Evolutionary conservation across 441 rosid species (phyloP).

Genomic region (Daphne laureola): DNA sequence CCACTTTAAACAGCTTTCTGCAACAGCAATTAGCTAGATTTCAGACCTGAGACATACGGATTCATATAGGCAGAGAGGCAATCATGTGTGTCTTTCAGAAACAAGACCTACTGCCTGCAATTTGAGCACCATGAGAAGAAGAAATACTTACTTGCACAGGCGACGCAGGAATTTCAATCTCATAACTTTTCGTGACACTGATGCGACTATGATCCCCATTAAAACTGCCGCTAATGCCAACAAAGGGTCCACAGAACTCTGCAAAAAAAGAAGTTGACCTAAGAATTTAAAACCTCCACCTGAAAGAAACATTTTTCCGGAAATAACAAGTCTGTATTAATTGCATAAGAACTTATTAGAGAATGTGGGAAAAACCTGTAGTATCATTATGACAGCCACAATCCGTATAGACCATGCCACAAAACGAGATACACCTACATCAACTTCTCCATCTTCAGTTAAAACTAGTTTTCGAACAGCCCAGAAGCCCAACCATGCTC

Average conservation of each 20-base stretch:
- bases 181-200: slow-evolving; percentile 32
- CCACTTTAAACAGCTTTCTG: slow-evolving; percentile 46
- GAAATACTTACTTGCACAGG: slow-evolving; percentile 39
- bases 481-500: slow-evolving; percentile 96
- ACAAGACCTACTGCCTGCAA: no score
- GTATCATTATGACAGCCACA: slow-evolving; percentile 54
- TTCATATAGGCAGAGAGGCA: neutral
- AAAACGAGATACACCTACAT: slow-evolving; percentile 53
- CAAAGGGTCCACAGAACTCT: slow-evolving; percentile 80
- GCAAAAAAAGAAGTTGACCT: slow-evolving; percentile 16
- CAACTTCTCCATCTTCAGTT: slow-evolving; percentile 75
- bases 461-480: slow-evolving; percentile 72
- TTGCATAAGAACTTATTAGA: slow-evolving; percentile 1
- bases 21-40: slow-evolving; percentile 16
- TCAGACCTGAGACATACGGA: slow-evolving; percentile 3
- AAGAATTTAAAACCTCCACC: neutral
- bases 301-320: slow-evolving; percentile 1
- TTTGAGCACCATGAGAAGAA: neutral
- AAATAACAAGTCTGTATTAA: neutral
- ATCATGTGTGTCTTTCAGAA: no score
- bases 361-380: slow-evolving; percentile 51
- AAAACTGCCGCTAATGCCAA: slow-evolving; percentile 57
- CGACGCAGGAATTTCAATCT: slow-evolving; percentile 39
- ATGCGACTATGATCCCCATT: slow-evolving; percentile 37
- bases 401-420: slow-evolving; percentile 78